phyloP scores from a whole-genome alignment of 306 rosid genomes.

The Medicago ruthenica region DNA sequence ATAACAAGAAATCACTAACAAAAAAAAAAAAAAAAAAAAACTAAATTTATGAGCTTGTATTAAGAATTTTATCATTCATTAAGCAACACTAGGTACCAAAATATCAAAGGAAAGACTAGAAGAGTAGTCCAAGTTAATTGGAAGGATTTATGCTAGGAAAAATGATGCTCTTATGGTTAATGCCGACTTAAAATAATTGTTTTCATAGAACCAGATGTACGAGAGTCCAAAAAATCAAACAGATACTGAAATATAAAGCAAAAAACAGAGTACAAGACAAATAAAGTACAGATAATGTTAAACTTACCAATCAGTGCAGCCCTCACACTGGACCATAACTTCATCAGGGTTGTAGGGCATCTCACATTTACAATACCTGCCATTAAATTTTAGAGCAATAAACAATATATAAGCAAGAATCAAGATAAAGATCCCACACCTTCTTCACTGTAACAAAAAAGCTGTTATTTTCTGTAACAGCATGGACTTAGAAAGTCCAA shows the following conservation, averaged over 20 bases:
- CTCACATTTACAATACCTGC: constrained; percentile 99
- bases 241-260: constrained; percentile 5
- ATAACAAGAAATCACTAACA: constrained; percentile 6
- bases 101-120: constrained; percentile 12
- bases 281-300: constrained; percentile 17
- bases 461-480: too few species aligned
- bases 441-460: too few species aligned
- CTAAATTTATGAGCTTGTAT: constrained; percentile 10
- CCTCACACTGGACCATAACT: constrained; percentile 96
- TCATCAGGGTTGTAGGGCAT: constrained; percentile 99
- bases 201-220: constrained; percentile 30
- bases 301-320: constrained; percentile 92
- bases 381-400: constrained; percentile 36
- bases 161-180: constrained; percentile 26
- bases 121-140: not conserved
- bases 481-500: too few species aligned
- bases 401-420: constrained; percentile 39
- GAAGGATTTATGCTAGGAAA: constrained; percentile 17
- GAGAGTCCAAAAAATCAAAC: constrained; percentile 33
- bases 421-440: constrained; percentile 14
- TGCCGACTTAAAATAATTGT: constrained; percentile 40
- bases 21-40: too few species aligned
- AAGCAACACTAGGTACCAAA: constrained; percentile 1
- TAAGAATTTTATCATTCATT: constrained; percentile 12
- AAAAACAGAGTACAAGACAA: constrained; percentile 9